Percentiles rank a stretch among this genome's conserved stretches.
Conservation (phyloP, 345 rosid genomes). For the Corymbia maculata region DNA sequence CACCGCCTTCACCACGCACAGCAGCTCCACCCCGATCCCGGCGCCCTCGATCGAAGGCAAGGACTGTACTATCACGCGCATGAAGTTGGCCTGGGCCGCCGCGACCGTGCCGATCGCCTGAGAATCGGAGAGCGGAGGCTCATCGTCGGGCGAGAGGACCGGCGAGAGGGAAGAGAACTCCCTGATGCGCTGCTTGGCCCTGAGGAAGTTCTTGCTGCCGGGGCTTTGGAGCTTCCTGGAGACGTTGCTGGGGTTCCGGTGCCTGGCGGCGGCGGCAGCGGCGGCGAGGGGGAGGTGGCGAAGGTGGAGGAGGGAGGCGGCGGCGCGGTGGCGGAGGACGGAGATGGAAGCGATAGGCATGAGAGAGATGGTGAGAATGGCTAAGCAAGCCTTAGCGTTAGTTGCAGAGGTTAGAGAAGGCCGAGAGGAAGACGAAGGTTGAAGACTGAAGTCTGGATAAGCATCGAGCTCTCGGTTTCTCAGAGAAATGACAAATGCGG, state of each 20-base stretch:
- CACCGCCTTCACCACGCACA: constrained; percentile 85
- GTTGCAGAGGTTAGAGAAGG: background rate
- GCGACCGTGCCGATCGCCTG: constrained; percentile 82
- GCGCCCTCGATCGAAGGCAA: constrained; percentile 1
- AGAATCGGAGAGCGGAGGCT: constrained; percentile 50
- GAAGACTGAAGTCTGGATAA: background rate
- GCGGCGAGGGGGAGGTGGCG: constrained; percentile 17
- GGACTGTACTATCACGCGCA: constrained; percentile 71
- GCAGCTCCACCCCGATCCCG: constrained; percentile 48
- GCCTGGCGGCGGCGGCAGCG: constrained; percentile 23
- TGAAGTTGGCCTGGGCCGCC: constrained; percentile 93
- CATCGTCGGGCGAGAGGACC: constrained; percentile 41
- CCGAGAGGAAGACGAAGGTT: background rate
- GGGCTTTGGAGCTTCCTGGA: constrained; percentile 37
- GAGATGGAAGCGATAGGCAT: constrained; percentile 9
- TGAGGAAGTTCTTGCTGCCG: constrained; percentile 56
- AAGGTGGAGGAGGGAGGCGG: constrained; percentile 16
- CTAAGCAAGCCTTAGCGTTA: background rate
- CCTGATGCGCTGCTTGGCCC: constrained; percentile 42
- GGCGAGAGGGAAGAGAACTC: constrained; percentile 70
- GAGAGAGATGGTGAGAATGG: background rate
- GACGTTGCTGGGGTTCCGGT: constrained; percentile 30
- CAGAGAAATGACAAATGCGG: background rate
- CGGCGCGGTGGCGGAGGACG: constrained; percentile 11
- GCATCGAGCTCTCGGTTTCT: background rate